phyloP scores from a whole-genome alignment of 2,329 filamentous ascomycete genomes.

The Cryphonectria nitschkei region DNA sequence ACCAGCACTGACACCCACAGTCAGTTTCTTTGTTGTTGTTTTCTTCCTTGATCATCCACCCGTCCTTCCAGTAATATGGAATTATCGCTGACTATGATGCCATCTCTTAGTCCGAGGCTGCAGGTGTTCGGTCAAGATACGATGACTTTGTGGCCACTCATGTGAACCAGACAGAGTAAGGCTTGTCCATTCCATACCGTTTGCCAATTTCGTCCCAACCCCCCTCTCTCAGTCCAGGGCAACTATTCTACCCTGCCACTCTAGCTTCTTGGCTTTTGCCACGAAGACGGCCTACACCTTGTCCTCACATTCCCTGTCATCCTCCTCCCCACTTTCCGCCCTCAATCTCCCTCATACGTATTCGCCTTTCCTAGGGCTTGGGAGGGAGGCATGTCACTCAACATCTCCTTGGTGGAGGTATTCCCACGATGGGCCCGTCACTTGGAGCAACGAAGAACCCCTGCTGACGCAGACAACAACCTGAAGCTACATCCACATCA shows the following conservation, averaged over 20 bases:
- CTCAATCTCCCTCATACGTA: not conserved
- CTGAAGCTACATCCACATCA: slow-evolving; percentile 22
- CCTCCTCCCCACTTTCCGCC: not conserved
- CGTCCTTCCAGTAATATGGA: no score
- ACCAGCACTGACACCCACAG: slow-evolving; percentile 2
- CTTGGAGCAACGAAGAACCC: no score
- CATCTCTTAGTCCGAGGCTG: slow-evolving; percentile 28
- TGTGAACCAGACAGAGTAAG: slow-evolving; percentile 33
- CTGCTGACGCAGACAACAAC: not conserved
- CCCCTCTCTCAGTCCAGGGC: no score
- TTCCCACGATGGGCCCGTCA: not conserved
- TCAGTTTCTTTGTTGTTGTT: not conserved
- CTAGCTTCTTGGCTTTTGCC: not conserved
- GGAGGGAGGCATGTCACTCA: not conserved
- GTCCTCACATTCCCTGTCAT: not conserved
- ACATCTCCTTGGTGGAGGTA: not conserved
- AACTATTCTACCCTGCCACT: not conserved
- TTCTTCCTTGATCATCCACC: not conserved
- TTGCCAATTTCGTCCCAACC: not conserved
- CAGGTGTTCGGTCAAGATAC: slow-evolving; percentile 37
- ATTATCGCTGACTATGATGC: not conserved
- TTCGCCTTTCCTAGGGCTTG: not conserved
- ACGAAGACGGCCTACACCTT: not conserved
- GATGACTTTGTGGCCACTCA: slow-evolving; percentile 40
- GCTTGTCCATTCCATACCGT: not conserved